Evolutionary conservation across 139 green algal species (phyloP).

Genomic region (Volvox africanus): DNA sequence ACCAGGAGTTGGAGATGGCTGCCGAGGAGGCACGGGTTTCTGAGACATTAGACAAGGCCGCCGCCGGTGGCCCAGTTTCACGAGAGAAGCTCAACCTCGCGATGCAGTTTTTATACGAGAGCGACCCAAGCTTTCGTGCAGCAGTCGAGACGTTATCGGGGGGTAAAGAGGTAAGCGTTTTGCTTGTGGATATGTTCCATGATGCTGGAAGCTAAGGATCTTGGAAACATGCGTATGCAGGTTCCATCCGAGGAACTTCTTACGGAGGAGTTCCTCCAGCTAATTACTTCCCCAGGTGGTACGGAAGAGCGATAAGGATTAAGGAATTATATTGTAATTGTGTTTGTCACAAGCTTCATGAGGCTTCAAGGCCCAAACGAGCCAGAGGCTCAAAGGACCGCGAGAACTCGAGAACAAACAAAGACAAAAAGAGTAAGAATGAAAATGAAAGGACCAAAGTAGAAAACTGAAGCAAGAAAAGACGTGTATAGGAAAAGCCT

Average conservation of each 20-base stretch:
- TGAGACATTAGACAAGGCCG: slow-evolving; percentile 26
- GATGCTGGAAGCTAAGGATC: too few species aligned
- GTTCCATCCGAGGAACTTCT: neutral
- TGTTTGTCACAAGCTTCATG: too few species aligned
- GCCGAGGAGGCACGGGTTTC: slow-evolving; percentile 9
- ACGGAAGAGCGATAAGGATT: neutral
- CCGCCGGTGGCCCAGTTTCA: neutral
- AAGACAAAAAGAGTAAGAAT: too few species aligned
- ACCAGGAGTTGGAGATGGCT: slow-evolving; percentile 7
- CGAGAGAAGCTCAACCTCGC: slow-evolving; percentile 41
- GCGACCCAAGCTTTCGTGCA: slow-evolving; percentile 45
- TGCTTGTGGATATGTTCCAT: too few species aligned
- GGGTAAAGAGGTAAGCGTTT: neutral
- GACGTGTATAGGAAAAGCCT: too few species aligned
- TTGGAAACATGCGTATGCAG: neutral
- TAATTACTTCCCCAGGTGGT: neutral
- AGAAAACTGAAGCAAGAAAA: too few species aligned
- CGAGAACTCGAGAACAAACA: too few species aligned
- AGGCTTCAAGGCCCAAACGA: too few species aligned
- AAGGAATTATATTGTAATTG: too few species aligned
- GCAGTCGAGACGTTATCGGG: slow-evolving; percentile 18
- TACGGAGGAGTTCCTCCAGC: neutral
- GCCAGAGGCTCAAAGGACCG: too few species aligned
- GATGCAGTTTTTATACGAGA: slow-evolving; percentile 51
- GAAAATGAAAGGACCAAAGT: too few species aligned